phyloP scores from a whole-genome alignment of 495 filamentous ascomycete genomes.

The Talaromyces thailandensis region DNA sequence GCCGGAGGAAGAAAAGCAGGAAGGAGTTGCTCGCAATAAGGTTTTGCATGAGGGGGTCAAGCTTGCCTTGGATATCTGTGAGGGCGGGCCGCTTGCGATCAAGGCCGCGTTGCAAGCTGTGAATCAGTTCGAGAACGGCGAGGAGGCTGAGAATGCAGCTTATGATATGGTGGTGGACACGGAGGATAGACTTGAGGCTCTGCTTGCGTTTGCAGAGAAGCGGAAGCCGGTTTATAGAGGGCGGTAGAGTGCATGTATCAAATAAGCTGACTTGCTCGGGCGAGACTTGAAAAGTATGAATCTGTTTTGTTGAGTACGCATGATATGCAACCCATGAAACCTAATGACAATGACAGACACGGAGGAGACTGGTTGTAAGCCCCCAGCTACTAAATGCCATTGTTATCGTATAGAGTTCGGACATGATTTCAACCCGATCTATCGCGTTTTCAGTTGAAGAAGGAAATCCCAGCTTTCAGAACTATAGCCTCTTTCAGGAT shows the following conservation, averaged over 20 bases:
- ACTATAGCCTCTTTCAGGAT: too few relatives aligned
- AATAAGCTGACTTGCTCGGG: too few relatives aligned
- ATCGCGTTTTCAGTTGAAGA: too few relatives aligned
- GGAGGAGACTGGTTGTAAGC: too few relatives aligned
- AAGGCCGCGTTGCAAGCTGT: conserved; percentile 66
- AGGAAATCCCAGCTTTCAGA: too few relatives aligned
- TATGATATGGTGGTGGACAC: conserved; percentile 75
- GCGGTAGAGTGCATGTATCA: conserved; percentile 16
- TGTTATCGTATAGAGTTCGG: too few relatives aligned
- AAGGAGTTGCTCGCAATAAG: conserved; percentile 48
- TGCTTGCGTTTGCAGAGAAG: conserved; percentile 85
- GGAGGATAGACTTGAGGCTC: conserved; percentile 77
- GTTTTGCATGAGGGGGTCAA: conserved; percentile 67
- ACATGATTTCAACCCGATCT: too few relatives aligned
- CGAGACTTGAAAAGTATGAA: too few relatives aligned
- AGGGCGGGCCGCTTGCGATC: conserved; percentile 76
- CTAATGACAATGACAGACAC: too few relatives aligned
- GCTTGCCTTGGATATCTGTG: conserved; percentile 72
- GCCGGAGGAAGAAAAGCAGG: conserved; percentile 43
- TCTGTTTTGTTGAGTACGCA: too few relatives aligned
- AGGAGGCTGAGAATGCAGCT: conserved; percentile 64
- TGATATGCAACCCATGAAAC: too few relatives aligned
- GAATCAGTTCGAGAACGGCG: conserved; percentile 44
- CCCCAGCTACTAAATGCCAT: too few relatives aligned
- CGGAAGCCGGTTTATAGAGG: conserved; percentile 79